Conservation (phyloP, 768 basidiomycete genomes). For the Russula lepida region DNA sequence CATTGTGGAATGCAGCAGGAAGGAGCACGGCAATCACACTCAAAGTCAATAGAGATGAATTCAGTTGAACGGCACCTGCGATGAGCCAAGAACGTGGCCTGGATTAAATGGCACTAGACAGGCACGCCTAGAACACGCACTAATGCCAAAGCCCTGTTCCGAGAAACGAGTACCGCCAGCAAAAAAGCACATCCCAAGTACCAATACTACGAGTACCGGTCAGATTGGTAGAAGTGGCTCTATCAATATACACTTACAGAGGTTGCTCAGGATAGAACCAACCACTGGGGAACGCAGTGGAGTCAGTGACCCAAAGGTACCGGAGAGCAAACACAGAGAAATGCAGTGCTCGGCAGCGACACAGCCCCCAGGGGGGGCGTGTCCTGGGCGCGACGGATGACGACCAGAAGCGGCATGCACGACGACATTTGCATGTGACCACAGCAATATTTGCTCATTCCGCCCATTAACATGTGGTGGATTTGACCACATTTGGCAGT, state of each 20-base stretch:
- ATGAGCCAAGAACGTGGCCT: not conserved
- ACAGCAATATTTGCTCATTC: not conserved
- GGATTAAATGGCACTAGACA: not conserved
- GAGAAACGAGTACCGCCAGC: constrained; percentile 72
- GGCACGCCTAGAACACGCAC: constrained; percentile 35
- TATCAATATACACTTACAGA: constrained; percentile 25
- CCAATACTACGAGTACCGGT: constrained; percentile 43
- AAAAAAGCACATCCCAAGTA: constrained; percentile 84
- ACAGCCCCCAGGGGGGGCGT: not conserved
- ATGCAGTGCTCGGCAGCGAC: not conserved
- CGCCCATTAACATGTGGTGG: not conserved
- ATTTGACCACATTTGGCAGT: not conserved
- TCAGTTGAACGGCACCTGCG: constrained; percentile 54
- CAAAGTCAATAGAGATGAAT: constrained; percentile 66
- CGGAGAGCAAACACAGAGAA: not conserved
- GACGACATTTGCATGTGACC: not conserved
- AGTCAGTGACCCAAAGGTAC: not conserved
- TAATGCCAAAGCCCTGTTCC: constrained; percentile 69
- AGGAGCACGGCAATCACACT: constrained; percentile 75
- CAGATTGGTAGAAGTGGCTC: not conserved
- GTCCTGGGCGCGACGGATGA: not conserved
- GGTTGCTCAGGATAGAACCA: constrained; percentile 41
- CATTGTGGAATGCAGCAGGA: constrained; percentile 72
- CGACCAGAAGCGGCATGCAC: too few relatives aligned
- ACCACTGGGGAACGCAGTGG: constrained; percentile 27